Evolutionary conservation across 108 stramenopile genomes (phyloP).

Genomic region (Conticribra guillardii): DNA sequence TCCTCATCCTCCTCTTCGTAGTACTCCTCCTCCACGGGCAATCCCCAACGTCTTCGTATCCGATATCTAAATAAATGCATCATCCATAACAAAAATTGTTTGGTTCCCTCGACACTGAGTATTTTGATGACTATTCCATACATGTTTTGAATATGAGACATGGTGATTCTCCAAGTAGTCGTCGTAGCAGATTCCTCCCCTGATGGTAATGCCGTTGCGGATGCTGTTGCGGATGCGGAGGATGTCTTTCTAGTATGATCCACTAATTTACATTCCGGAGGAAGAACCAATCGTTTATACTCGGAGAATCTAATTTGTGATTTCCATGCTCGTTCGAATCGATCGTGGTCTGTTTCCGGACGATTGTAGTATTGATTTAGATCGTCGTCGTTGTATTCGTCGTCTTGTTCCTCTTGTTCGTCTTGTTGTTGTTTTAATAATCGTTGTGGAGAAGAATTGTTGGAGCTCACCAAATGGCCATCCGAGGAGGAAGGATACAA

Average conservation of each 20-base stretch:
- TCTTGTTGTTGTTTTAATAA: slow-evolving; percentile 1
- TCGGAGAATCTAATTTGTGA: slow-evolving; percentile 47
- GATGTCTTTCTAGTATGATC: slow-evolving; percentile 37
- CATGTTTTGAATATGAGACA: slow-evolving; percentile 7
- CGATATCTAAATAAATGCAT: slow-evolving; percentile 41
- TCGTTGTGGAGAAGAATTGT: slow-evolving; percentile 1
- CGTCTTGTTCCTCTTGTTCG: slow-evolving; percentile 3
- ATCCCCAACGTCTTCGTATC: slow-evolving; percentile 25
- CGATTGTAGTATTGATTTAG: too few relatives aligned
- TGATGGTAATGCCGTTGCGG: slow-evolving; percentile 19
- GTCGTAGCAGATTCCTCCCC: too few relatives aligned
- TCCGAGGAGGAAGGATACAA: slow-evolving; percentile 18
- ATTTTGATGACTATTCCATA: slow-evolving; percentile 14
- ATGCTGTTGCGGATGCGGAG: slow-evolving; percentile 12
- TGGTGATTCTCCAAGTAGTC: too few relatives aligned
- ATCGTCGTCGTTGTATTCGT: slow-evolving; percentile 19
- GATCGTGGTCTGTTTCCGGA: slow-evolving; percentile 72
- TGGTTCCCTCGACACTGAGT: slow-evolving; percentile 23
- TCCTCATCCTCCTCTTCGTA: slow-evolving; percentile 51
- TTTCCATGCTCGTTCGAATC: slow-evolving; percentile 69
- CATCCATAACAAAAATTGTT: slow-evolving; percentile 26
- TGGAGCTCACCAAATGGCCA: not conserved
- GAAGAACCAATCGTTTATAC: slow-evolving; percentile 66
- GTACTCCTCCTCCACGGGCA: slow-evolving; percentile 42
- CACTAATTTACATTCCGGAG: slow-evolving; percentile 74